A percentile compares a stretch with the other conserved stretches of the same genome.
These are phyloP conservation scores for Fusarium sp. DNA, from an alignment of 2,329 filamentous ascomycete genomes.

Conservation along the genomic window DNA sequence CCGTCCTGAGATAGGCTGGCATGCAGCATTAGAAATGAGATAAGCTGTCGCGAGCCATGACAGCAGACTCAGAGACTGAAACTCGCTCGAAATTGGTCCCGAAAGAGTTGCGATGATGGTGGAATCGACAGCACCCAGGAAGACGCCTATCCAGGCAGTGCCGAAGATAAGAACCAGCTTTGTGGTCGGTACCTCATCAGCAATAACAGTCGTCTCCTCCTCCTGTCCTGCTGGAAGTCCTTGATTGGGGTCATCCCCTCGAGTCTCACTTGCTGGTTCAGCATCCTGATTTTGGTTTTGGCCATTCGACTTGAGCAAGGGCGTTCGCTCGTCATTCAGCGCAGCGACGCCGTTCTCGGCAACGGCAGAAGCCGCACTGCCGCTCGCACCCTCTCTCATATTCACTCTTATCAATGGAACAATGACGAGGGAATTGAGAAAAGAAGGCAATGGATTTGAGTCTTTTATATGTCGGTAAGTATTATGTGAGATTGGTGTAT, in stretches of 20 bases:
- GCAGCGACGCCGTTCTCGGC: conserved; percentile 26
- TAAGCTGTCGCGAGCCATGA: conserved; percentile 92
- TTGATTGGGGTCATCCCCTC: conserved; percentile 2
- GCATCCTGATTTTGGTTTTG: conserved; percentile 15
- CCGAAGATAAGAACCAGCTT: conserved; percentile 67
- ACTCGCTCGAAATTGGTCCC: conserved; percentile 84
- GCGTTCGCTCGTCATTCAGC: conserved; percentile 43
- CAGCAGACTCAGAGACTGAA: conserved; percentile 82
- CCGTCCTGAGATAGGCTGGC: conserved; percentile 85
- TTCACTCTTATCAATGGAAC: neutral
- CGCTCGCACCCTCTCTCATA: conserved; percentile 37
- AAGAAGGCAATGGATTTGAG: neutral
- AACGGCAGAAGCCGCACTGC: conserved; percentile 31
- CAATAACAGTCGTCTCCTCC: conserved; percentile 61
- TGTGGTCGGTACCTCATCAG: conserved; percentile 60
- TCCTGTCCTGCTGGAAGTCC: conserved; percentile 46
- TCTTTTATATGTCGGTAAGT: neutral
- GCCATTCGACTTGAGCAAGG: conserved; percentile 42
- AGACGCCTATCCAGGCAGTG: conserved; percentile 70
- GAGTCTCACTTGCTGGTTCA: conserved; percentile 22
- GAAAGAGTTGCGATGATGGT: conserved; percentile 89
- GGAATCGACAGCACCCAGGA: conserved; percentile 75
- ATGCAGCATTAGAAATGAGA: conserved; percentile 87
- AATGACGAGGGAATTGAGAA: neutral
- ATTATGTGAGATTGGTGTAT: conserved; percentile 14